Percentiles rank a stretch among this genome's conserved stretches.
These are phyloP conservation scores for Podochytrium sp. DNA, from an alignment of 192 early-diverging fungal species.

Conservation along the genomic window DNA sequence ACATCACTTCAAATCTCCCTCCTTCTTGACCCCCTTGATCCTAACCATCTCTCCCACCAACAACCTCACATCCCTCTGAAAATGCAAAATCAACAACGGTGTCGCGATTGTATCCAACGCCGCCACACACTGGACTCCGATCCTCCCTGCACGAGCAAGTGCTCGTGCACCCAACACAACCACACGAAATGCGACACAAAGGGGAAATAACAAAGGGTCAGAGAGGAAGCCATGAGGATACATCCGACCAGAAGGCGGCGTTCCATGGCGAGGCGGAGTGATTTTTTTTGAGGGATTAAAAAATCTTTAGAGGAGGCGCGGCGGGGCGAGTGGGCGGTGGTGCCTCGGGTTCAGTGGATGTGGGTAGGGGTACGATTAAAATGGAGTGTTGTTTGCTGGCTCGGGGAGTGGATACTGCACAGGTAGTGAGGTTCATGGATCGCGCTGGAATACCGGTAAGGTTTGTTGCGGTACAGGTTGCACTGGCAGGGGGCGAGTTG, in stretches of 20 bases:
- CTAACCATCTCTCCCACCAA: background rate
- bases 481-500: background rate
- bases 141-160: background rate
- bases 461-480: background rate
- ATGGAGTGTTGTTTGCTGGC: background rate
- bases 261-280: background rate
- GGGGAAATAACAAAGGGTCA: background rate
- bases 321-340: background rate
- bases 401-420: background rate
- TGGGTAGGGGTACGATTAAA: too few relatives aligned
- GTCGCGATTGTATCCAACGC: background rate
- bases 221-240: background rate
- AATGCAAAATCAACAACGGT: background rate
- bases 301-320: background rate
- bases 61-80: background rate
- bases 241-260: slow-evolving; percentile 1
- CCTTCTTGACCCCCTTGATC: background rate
- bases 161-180: background rate
- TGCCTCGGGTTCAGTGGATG: too few relatives aligned
- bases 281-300: background rate
- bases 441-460: background rate
- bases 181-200: background rate
- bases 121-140: background rate
- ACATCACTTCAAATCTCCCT: background rate
- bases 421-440: background rate